phyloP scores from a whole-genome alignment of 495 filamentous ascomycete species.

The Tuber aestivum region DNA sequence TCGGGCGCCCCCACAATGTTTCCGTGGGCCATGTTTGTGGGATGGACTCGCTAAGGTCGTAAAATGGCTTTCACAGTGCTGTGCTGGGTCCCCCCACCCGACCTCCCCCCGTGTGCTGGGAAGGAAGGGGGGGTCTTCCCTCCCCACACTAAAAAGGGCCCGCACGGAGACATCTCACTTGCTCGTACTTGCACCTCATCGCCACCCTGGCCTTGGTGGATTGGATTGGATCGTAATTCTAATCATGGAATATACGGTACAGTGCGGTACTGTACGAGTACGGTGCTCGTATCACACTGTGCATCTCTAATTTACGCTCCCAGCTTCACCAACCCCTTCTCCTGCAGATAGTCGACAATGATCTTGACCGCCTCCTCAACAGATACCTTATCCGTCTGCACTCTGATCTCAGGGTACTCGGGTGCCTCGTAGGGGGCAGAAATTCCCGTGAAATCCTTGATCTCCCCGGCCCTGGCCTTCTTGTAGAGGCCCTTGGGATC shows the following conservation, averaged over 20 bases:
- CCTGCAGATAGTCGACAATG: constrained; percentile 74
- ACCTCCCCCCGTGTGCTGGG: not conserved
- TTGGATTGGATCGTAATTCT: not conserved
- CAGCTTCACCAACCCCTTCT: constrained; percentile 55
- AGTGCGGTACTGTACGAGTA: no score
- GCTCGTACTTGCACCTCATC: not conserved
- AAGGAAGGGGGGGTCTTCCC: not conserved
- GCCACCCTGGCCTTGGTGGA: not conserved
- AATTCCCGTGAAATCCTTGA: constrained; percentile 96
- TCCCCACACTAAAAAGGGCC: not conserved
- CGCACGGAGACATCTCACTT: not conserved
- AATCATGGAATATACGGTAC: not conserved
- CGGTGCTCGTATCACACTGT: not conserved
- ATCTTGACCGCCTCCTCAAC: constrained; percentile 78
- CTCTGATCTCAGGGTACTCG: constrained; percentile 73
- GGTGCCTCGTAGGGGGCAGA: constrained; percentile 83
- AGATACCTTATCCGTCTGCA: constrained; percentile 66
- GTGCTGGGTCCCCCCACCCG: not conserved
- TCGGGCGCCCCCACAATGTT: not conserved
- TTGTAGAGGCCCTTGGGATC: constrained; percentile 98
- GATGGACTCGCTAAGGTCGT: constrained; percentile 3
- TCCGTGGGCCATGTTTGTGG: constrained; percentile 1
- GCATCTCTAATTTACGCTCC: not conserved
- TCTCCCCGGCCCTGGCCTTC: constrained; percentile 85
- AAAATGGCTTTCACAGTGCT: not conserved